Conservation (phyloP, 129 eudicot genomes). For the Heracleum sosnowskyi region DNA sequence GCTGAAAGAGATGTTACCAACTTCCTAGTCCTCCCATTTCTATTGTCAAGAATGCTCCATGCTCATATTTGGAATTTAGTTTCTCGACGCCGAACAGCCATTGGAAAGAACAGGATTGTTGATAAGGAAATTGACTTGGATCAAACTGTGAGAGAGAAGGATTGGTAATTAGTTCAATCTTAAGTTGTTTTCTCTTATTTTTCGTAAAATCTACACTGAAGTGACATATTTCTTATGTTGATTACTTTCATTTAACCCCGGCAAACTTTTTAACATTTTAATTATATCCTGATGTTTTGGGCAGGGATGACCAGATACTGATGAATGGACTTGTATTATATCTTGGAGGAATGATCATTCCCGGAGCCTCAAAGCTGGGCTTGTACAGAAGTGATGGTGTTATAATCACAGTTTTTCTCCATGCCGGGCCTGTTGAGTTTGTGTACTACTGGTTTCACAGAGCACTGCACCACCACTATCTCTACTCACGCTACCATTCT, state of each 20-base stretch:
- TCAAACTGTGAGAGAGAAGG: slow-evolving; percentile 63
- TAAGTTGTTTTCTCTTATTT: neutral
- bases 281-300: neutral
- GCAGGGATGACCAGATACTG: slow-evolving; percentile 70
- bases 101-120: slow-evolving; percentile 41
- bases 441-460: slow-evolving; percentile 73
- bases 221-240: neutral
- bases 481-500: slow-evolving; percentile 63
- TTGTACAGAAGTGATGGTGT: slow-evolving; percentile 52
- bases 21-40: slow-evolving; percentile 29
- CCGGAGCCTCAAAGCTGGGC: slow-evolving; percentile 22
- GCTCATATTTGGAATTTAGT: slow-evolving; percentile 59
- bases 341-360: slow-evolving; percentile 8
- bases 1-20: slow-evolving; percentile 23
- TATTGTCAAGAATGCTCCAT: slow-evolving; percentile 42
- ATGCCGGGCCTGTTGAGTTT: slow-evolving; percentile 58
- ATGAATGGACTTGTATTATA: slow-evolving; percentile 46
- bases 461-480: slow-evolving; percentile 71
- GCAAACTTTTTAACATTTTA: neutral
- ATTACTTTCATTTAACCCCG: no score
- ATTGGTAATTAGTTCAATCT: slow-evolving; percentile 29
- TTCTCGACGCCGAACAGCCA: slow-evolving; percentile 57
- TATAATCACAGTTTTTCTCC: slow-evolving; percentile 34
- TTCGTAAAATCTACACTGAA: neutral
- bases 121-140: slow-evolving; percentile 56